Conservation (phyloP, 306 rosid species). For the Pachyrhizus erosus region DNA sequence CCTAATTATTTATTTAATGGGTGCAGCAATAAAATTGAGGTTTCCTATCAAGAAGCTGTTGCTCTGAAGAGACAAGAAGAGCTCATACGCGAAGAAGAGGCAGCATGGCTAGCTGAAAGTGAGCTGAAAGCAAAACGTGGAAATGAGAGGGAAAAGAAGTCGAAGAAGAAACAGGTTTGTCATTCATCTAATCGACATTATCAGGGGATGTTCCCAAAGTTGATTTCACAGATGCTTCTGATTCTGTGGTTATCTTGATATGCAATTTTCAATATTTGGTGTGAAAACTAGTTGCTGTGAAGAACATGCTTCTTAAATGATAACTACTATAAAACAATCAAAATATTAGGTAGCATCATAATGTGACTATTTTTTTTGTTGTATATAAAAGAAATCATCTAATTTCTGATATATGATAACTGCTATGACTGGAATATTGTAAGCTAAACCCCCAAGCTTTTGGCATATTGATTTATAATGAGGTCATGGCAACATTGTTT, state of each 20-base stretch:
- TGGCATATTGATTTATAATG: slow-evolving; percentile 34
- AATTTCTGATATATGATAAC: slow-evolving; percentile 14
- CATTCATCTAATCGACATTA: not conserved
- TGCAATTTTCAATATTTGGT: slow-evolving; percentile 30
- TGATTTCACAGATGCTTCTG: slow-evolving; percentile 18
- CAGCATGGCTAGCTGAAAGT: slow-evolving; percentile 90
- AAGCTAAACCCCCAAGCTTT: slow-evolving; percentile 1
- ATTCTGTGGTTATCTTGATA: slow-evolving; percentile 27
- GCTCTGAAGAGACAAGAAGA: slow-evolving; percentile 98
- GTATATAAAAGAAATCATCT: slow-evolving; percentile 17
- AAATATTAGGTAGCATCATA: not conserved
- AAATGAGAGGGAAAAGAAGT: slow-evolving; percentile 86
- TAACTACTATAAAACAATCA: not conserved
- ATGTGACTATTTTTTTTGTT: not conserved
- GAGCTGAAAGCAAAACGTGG: slow-evolving; percentile 90
- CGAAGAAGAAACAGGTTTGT: slow-evolving; percentile 89
- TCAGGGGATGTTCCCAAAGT: slow-evolving; percentile 26
- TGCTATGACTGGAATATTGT: not conserved
- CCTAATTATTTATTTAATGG: slow-evolving; percentile 46
- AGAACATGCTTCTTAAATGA: slow-evolving; percentile 23
- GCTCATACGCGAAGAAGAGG: slow-evolving; percentile 99
- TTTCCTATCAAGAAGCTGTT: slow-evolving; percentile 95
- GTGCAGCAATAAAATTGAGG: slow-evolving; percentile 95
- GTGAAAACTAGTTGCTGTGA: not conserved
- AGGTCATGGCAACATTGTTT: slow-evolving; percentile 9